These are phyloP conservation scores for Termitomyces sp. DNA, from an alignment of 768 basidiomycete species.

Conservation along the genomic window DNA sequence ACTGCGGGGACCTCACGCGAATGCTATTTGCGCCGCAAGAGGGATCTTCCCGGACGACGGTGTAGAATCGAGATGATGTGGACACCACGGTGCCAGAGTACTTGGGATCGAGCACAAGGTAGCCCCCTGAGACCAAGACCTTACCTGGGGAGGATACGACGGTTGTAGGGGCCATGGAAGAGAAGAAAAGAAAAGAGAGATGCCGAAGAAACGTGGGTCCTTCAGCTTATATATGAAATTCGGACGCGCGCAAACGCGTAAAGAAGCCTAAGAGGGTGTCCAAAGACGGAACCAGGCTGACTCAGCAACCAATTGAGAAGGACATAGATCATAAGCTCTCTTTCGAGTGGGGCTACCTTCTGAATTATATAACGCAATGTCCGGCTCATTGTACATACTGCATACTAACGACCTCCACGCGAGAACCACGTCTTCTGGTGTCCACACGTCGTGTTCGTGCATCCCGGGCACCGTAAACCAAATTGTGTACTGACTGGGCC, in stretches of 20 bases:
- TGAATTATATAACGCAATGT: not conserved
- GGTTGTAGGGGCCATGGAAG: conserved; percentile 48
- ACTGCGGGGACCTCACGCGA: conserved; percentile 87
- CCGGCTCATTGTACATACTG: conserved; percentile 5
- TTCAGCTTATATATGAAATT: conserved; percentile 7
- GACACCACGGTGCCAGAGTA: conserved; percentile 89
- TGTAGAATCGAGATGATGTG: conserved; percentile 93
- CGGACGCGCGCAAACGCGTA: conserved; percentile 10
- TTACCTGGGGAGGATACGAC: conserved; percentile 93
- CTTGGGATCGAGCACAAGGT: conserved; percentile 88
- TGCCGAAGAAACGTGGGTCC: not conserved
- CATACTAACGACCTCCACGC: conserved; percentile 61
- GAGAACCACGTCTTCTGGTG: conserved; percentile 90
- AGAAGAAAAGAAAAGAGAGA: conserved; percentile 9
- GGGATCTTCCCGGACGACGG: conserved; percentile 50
- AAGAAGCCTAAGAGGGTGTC: not conserved
- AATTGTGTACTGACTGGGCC: conserved; percentile 77
- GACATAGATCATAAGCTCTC: not conserved
- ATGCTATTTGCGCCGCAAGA: conserved; percentile 40
- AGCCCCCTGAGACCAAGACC: conserved; percentile 92
- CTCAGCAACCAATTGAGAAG: conserved; percentile 5
- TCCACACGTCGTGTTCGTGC: conserved; percentile 84
- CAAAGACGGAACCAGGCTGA: conserved; percentile 6
- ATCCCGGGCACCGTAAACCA: conserved; percentile 88
- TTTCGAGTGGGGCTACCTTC: not conserved